Evolutionary conservation across 768 basidiomycete genomes (phyloP).

Genomic region (Boletus subcaerulescens): DNA sequence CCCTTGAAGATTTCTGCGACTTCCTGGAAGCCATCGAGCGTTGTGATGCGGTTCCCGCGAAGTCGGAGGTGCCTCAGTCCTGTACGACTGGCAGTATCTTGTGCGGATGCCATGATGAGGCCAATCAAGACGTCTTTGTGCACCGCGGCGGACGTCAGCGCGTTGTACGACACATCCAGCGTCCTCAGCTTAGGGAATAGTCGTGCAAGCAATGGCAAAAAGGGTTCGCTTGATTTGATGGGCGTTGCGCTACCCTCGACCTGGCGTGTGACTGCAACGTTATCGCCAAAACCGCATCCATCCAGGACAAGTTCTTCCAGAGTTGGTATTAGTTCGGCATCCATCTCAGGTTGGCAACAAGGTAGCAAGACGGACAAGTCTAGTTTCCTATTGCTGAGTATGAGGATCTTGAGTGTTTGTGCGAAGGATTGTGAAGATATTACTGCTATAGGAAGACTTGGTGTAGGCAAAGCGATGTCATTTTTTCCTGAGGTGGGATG

Average conservation of each 20-base stretch:
- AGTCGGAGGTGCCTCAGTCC: slow-evolving; percentile 66
- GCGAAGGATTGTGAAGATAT: slow-evolving; percentile 63
- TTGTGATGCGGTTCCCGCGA: slow-evolving; percentile 63
- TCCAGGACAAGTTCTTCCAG: slow-evolving; percentile 75
- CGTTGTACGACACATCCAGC: slow-evolving; percentile 76
- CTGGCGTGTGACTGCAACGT: slow-evolving; percentile 45
- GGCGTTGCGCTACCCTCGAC: slow-evolving; percentile 33
- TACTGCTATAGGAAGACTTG: slow-evolving; percentile 62
- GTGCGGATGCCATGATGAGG: slow-evolving; percentile 49
- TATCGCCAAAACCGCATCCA: slow-evolving; percentile 66
- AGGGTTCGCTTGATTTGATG: slow-evolving; percentile 47
- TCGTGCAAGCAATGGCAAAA: slow-evolving; percentile 56
- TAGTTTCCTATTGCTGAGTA: slow-evolving; percentile 61
- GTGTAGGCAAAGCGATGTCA: slow-evolving; percentile 59
- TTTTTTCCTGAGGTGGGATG: slow-evolving; percentile 16
- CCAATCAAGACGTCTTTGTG: slow-evolving; percentile 44
- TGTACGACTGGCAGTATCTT: slow-evolving; percentile 31
- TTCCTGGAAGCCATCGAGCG: slow-evolving; percentile 58
- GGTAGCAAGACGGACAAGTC: slow-evolving; percentile 66
- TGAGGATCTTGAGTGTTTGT: slow-evolving; percentile 52
- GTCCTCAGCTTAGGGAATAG: slow-evolving; percentile 70
- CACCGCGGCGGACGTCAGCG: slow-evolving; percentile 53
- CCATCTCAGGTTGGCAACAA: slow-evolving; percentile 24
- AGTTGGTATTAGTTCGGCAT: slow-evolving; percentile 49
- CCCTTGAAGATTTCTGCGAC: slow-evolving; percentile 66